Conservation (phyloP, 257 asterid genomes). For the Mitragyna speciosa region DNA sequence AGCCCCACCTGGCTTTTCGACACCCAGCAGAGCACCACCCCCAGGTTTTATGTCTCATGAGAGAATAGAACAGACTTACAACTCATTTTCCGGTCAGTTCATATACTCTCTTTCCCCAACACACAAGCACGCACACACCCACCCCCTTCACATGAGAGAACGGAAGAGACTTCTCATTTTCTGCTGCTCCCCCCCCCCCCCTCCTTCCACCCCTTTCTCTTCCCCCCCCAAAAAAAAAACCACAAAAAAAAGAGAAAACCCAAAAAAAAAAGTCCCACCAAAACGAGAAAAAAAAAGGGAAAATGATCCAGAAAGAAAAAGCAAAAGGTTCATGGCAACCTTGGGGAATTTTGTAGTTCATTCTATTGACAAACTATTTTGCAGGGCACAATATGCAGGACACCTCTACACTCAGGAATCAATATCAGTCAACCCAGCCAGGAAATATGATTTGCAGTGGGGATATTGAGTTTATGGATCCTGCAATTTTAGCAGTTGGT, state of each 20-base stretch:
- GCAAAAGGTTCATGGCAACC: neutral
- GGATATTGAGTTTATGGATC: slow-evolving; percentile 89
- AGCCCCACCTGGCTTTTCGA: slow-evolving; percentile 96
- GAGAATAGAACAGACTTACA: slow-evolving; percentile 55
- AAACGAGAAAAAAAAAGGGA: neutral
- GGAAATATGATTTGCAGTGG: slow-evolving; percentile 48
- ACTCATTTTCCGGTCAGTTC: slow-evolving; percentile 54
- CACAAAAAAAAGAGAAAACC: too few relatives aligned
- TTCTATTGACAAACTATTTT: slow-evolving; percentile 21
- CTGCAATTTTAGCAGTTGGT: slow-evolving; percentile 98
- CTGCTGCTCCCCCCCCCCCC: too few relatives aligned
- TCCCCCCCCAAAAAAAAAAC: too few relatives aligned
- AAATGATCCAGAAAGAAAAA: neutral
- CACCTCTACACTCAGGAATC: slow-evolving; percentile 54
- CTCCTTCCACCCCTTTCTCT: too few relatives aligned
- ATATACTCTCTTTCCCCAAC: neutral
- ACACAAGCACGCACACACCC: too few relatives aligned
- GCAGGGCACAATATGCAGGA: slow-evolving; percentile 66
- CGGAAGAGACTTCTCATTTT: too few relatives aligned
- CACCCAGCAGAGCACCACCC: slow-evolving; percentile 76
- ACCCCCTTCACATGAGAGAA: too few relatives aligned
- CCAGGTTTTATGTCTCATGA: slow-evolving; percentile 84
- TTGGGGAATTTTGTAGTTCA: neutral
- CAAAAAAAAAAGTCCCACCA: neutral
- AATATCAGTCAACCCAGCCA: slow-evolving; percentile 53